Base-by-base conservation (phyloP, 2,329 filamentous ascomycete genomes). In the Talaromyces albobiverticillius region DNA sequence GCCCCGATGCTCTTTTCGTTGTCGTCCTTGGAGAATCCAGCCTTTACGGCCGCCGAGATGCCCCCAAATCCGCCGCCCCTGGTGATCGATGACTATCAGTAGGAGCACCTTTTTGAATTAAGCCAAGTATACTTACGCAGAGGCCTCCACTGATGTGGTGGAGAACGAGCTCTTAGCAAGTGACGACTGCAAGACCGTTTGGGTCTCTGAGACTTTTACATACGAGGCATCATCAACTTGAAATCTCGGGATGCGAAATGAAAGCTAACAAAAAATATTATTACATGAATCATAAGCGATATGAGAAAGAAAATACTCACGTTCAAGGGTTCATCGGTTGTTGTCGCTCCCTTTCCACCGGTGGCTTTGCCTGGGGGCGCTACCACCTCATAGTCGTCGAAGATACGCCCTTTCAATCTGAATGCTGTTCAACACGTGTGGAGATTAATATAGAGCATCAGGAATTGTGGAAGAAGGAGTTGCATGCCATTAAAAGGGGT, bases 141-240 rank as follows among this genome's bases (percentile, higher is more conserved):
- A 55, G 20, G 49, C 52, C 50, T 60, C 51, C 9, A 53, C 52
- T 14, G 57, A 56, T 2, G 40, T 58, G 4, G 43, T 26, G 3
- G 58, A 60, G 34, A 61, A 61, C 3, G 58, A 60, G 31, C 59
- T 61, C 2, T 36, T 40, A 6, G 58, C 58, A 34, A 61, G 14
- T 5, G 31, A 41, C 14, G 16, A 41, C 13, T 41, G 38, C 18
- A 41, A 14, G 4, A 6, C 8, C 3, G 16, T 41, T 4, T 41
- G 3, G n/a, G 38, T 41, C 38, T 41, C 38, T 5, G 13, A 4
- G 9, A 20, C n/a, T 8, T 23, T 41, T 10, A 41, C 20, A 20
- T 41, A 41, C 16, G 38, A 18, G 16, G 14, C 9, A 14, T 41
- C 38, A 20, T 41, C 20, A 5, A 41, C 38, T 20, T 41, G 38